Percentiles rank a stretch among this genome's conserved stretches.
Evolutionary conservation across 2,329 filamentous ascomycete species (phyloP).

Genomic region (Neopestalotiopsis sp.): DNA sequence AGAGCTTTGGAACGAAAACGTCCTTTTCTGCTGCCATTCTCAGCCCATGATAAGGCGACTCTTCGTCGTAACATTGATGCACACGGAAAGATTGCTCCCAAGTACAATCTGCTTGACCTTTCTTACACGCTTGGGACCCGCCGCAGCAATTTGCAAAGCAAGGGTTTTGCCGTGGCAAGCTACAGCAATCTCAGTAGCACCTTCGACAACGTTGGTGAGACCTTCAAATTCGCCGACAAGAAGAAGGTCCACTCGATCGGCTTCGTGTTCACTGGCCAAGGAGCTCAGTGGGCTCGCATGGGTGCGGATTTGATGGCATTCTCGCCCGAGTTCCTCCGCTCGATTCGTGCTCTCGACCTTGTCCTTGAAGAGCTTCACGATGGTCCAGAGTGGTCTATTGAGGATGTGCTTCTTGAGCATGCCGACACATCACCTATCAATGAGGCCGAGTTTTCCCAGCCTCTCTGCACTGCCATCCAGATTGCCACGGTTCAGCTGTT

Average conservation of each 20-base stretch:
- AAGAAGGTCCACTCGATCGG: background rate
- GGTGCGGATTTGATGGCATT: constrained; percentile 24
- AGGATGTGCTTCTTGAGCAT: background rate
- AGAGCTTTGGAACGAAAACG: too few species aligned
- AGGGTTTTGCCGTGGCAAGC: constrained; percentile 25
- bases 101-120: constrained; percentile 26
- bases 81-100: constrained; percentile 14
- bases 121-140: constrained; percentile 33
- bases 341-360: constrained; percentile 7
- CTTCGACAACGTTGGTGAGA: background rate
- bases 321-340: constrained; percentile 1
- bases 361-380: constrained; percentile 28
- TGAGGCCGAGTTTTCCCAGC: constrained; percentile 1
- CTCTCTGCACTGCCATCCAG: constrained; percentile 30
- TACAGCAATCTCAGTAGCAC: background rate
- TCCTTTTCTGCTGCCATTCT: constrained; percentile 31
- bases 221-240: background rate
- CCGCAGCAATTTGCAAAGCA: constrained; percentile 33
- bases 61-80: constrained; percentile 29
- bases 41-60: constrained; percentile 33
- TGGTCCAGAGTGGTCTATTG: background rate
- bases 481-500: constrained; percentile 46
- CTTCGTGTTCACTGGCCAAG: constrained; percentile 24
- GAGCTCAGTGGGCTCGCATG: constrained; percentile 35
- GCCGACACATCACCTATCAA: background rate